Evolutionary conservation across 1,139 yeast genomes (phyloP), one percentile per base, ranked within the genome.

Genomic region (Candida sojae): DNA sequence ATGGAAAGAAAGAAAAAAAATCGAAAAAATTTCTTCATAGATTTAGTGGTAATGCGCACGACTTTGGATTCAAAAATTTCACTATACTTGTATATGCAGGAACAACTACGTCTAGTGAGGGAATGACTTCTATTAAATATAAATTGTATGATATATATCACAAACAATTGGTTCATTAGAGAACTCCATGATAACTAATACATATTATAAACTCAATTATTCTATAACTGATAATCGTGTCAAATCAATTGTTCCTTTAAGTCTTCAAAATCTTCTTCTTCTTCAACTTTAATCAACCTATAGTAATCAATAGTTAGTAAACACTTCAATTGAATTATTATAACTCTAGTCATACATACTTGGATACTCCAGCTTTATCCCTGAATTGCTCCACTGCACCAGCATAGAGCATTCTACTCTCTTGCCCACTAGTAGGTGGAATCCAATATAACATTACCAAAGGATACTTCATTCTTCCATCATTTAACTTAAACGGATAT

Each of bases 371-470:
- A 13, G 96, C 88, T 59, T 85, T 85, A 47, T 80, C 84, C 62
- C 93, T 77, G 53, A 91, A 79, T 57, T 85, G 69, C 61, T 91
- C 97, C 28, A 88, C 80, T 0, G 96, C 96, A 2, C 95, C 96
- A 1, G 97, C 97, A 59, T 88, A 91, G 44, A 88, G 69, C 97
- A 91, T 91, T 62, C 86, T 81, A 61, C 80, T 73, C 48, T 85
- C 88, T 62, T 85, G 93, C 13, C 88, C 86, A 17, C 91, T 78
- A 0, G 96, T 88, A 26, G 85, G 86, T 2, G 97, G 97, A 49
- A 88, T 79, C 85, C 93, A 91, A 65, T 90, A 91, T 26, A 91
- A 58, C 63, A 92, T 68, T 1, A 90, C 90, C 54, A 88, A 77
- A 2, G 97, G 97, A 10, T 80, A 75, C 43, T 83, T 79, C 58